Evolutionary conservation across 2,329 filamentous ascomycete genomes (phyloP), one percentile per base, ranked within the genome.

Genomic region (Cytospora leucostoma): DNA sequence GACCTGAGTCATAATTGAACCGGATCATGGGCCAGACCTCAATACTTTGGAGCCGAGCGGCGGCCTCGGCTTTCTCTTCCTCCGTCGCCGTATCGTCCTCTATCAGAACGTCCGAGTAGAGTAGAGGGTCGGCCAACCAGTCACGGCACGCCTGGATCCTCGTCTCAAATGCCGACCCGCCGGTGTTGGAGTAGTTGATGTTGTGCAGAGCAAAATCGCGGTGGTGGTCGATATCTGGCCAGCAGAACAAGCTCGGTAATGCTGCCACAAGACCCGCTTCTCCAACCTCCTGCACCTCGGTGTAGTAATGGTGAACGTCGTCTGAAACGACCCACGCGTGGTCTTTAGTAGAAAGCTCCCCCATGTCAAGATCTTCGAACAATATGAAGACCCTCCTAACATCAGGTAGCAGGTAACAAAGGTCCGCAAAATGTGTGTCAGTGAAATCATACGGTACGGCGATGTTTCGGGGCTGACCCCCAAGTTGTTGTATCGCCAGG

Each of bases 291-390:
- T 68, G 65, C 4, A 71, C 71, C 44, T 73, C 67, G 1, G 71
- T 62, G 47, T 67, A 62, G 44, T 75, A 73, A 2, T 63, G 68
- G 13, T 74, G 71, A 4, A 71, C 65, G 2, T 68, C 63, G 1
- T 75, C 69, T 0, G 75, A 73, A 0, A 66, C 71, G 21, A 72
- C 74, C 77, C 77, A 79, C 0, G 40, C 56, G 12, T 76, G 34
- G 3, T 61, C 17, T 11, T 33, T 27, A 15, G 38, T 21, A 12
- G 15, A 21, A 15, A 33, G 3, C 27, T 54, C 27, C 7, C 15
- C 27, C 32, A 54, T 3, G 6, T 54, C 50, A 2, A 15, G 15
- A 21, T 52, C 21, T 3, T 64, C 61, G 10, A 19, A n/a, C 17
- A 61, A 15, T 1, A 66, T 13, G 34, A 61, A 66, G 7, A 65